A percentile compares a stretch with the other conserved stretches of the same genome.
These are phyloP conservation scores for Byssothecium circinans DNA, from an alignment of 2,329 filamentous ascomycete genomes.

Conservation along the genomic window DNA sequence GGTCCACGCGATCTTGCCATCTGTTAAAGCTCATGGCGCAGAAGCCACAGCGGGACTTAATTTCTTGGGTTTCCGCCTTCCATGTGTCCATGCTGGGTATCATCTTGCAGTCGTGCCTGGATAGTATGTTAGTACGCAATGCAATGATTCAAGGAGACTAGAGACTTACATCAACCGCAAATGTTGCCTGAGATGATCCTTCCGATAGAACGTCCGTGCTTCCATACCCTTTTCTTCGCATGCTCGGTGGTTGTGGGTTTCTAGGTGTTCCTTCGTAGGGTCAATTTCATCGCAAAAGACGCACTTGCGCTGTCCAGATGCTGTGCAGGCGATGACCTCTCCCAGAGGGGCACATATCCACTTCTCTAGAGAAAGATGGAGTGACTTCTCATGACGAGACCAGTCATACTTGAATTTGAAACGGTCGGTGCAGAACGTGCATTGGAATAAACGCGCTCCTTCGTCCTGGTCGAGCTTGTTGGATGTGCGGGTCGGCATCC, in stretches of 20 bases:
- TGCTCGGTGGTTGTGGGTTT: constrained; percentile 60
- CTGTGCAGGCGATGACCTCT: constrained; percentile 57
- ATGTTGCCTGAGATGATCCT: constrained; percentile 65
- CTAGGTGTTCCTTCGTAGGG: constrained; percentile 59
- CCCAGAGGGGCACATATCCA: constrained; percentile 62
- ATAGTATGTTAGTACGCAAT: background rate
- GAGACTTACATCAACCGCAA: constrained; percentile 54
- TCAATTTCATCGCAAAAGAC: constrained; percentile 61
- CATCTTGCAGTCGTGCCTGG: constrained; percentile 59
- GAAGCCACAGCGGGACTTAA: constrained; percentile 60
- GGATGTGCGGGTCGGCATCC: constrained; percentile 45
- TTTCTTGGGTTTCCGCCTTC: constrained; percentile 58
- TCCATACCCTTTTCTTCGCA: constrained; percentile 68
- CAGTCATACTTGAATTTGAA: constrained; percentile 48
- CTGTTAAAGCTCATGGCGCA: constrained; percentile 51
- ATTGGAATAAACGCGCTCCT: constrained; percentile 35
- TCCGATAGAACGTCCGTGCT: constrained; percentile 65
- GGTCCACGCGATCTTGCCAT: constrained; percentile 57
- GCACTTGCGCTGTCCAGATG: constrained; percentile 60
- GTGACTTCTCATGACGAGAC: constrained; percentile 45
- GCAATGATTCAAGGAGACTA: background rate
- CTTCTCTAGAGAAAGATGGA: constrained; percentile 44
- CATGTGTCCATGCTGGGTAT: constrained; percentile 66
- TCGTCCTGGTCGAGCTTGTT: constrained; percentile 25
- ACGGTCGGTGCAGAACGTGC: constrained; percentile 44